phyloP scores from a whole-genome alignment of 805 yeast species.

The Saccharomycopsis oosterbeekiorum region DNA sequence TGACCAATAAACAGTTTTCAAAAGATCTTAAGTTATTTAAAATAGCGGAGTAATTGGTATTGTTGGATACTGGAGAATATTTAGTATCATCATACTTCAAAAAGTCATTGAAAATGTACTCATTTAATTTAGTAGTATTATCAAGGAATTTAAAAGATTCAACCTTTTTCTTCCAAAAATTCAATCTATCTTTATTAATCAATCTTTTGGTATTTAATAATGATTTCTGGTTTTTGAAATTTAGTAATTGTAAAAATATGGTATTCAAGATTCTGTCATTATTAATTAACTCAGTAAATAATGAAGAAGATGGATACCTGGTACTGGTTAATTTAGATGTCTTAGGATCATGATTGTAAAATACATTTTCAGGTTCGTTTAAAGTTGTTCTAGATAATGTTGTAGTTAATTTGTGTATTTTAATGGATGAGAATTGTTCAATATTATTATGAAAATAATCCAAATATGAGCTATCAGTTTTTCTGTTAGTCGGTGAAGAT shows the following conservation, averaged over 20 bases:
- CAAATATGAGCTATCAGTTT: background rate
- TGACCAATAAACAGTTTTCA: slow-evolving; percentile 58
- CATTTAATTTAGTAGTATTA: background rate
- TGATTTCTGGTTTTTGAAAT: background rate
- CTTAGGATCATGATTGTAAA: background rate
- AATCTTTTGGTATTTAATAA: background rate
- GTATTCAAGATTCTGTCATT: background rate
- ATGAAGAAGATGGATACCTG: background rate
- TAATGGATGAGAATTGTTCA: background rate
- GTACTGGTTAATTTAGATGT: background rate
- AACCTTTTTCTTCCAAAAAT: slow-evolving; percentile 4
- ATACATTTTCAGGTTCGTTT: background rate
- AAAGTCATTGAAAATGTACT: background rate
- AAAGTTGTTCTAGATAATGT: background rate
- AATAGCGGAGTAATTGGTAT: slow-evolving; percentile 7
- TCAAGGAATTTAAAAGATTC: background rate
- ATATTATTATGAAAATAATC: background rate
- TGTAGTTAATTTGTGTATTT: background rate
- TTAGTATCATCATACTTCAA: slow-evolving; percentile 6
- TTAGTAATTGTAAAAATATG: background rate
- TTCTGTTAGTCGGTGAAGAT: background rate
- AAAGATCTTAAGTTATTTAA: slow-evolving; percentile 27
- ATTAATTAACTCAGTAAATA: background rate
- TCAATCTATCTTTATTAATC: background rate
- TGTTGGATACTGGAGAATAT: background rate